These are phyloP conservation scores for Singerocomus rubriflavus DNA, from an alignment of 1,284 basidiomycete genomes.

Conservation along the genomic window DNA sequence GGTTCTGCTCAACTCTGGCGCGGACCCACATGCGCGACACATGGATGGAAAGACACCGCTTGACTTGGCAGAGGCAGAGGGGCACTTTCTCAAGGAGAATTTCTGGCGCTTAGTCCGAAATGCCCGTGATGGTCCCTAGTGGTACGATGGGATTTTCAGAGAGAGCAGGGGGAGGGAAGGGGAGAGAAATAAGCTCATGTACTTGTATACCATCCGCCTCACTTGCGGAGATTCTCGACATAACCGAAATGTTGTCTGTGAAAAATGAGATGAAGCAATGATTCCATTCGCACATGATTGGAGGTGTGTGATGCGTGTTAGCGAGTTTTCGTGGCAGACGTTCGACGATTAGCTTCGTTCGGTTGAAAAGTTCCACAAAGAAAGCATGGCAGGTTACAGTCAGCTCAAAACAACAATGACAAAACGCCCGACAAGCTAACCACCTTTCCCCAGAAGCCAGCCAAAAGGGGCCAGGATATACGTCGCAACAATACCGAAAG, in stretches of 20 bases:
- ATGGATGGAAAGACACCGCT: neutral
- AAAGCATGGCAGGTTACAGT: neutral
- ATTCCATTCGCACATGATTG: too few species aligned
- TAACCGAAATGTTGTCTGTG: too few species aligned
- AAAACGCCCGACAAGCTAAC: neutral
- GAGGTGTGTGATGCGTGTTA: too few species aligned
- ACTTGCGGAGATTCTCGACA: too few species aligned
- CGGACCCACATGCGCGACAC: neutral
- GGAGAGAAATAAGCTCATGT: too few species aligned
- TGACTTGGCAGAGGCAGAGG: neutral
- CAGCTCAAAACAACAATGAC: neutral
- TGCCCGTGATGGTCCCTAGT: neutral
- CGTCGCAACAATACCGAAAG: neutral
- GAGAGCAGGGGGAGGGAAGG: too few species aligned
- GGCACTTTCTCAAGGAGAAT: neutral
- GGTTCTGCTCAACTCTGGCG: slow-evolving; percentile 1
- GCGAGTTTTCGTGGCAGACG: too few species aligned
- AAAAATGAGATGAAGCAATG: too few species aligned
- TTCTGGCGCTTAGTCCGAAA: slow-evolving; percentile 2
- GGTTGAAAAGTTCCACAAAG: neutral
- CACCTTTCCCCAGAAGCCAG: neutral
- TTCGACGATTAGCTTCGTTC: neutral
- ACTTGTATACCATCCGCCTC: too few species aligned
- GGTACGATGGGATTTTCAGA: too few species aligned
- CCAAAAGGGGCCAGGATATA: neutral